Percentiles rank a stretch among this genome's conserved stretches.
These are phyloP conservation scores for Mrakia gelida DNA, from an alignment of 768 basidiomycete genomes.

Conservation along the genomic window DNA sequence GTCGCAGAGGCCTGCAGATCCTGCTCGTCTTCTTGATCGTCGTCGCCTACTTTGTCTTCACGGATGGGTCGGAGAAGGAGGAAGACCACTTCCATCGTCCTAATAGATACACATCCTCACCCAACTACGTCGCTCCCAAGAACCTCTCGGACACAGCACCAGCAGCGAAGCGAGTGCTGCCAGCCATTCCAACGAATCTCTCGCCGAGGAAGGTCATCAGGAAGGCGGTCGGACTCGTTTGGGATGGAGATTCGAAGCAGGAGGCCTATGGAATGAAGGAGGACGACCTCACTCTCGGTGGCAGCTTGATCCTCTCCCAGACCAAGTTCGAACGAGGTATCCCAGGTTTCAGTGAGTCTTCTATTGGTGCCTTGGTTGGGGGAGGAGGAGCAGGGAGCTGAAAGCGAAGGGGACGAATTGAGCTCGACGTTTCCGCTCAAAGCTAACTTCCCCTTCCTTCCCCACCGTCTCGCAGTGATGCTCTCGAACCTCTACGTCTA, in stretches of 20 bases:
- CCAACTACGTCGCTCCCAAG: background rate
- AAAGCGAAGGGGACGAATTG: too few relatives aligned
- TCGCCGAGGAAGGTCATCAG: conserved; percentile 3
- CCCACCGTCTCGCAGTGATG: background rate
- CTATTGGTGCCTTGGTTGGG: too few relatives aligned
- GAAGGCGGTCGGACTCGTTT: background rate
- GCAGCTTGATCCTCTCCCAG: conserved; percentile 8
- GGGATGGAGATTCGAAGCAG: background rate
- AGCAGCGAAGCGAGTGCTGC: background rate
- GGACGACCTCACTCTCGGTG: conserved; percentile 2
- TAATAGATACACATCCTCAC: background rate
- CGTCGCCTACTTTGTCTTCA: background rate
- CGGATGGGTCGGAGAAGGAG: background rate
- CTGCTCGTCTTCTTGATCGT: background rate
- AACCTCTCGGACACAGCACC: background rate
- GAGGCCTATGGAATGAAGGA: background rate
- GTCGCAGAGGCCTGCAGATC: background rate
- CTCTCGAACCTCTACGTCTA: conserved; percentile 1
- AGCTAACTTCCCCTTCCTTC: background rate
- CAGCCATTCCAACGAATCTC: background rate
- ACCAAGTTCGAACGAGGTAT: conserved; percentile 26
- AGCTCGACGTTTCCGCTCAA: background rate
- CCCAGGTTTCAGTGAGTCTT: conserved; percentile 27
- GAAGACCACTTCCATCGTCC: background rate
- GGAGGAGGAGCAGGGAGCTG: background rate